A percentile compares a stretch with the other conserved stretches of the same genome.
Conservation (phyloP, 2,329 filamentous ascomycete genomes). For the Apiospora saccharicola region DNA sequence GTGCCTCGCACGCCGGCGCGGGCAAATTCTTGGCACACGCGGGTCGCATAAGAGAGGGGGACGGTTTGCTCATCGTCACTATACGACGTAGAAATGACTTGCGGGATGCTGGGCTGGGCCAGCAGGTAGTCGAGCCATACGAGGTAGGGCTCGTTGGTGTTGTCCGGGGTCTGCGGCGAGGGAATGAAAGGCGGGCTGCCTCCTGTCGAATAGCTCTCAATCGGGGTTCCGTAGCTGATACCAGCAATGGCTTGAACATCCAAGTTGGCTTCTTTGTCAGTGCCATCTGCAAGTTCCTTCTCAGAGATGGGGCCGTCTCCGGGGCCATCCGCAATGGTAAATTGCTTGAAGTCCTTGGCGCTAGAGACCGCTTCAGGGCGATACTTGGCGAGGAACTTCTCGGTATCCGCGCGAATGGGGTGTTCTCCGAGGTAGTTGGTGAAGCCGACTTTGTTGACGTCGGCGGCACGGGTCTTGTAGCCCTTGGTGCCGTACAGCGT, state of each 20-base stretch:
- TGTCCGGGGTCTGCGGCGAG: constrained; percentile 46
- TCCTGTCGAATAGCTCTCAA: constrained; percentile 7
- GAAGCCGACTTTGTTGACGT: constrained; percentile 49
- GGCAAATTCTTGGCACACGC: constrained; percentile 67
- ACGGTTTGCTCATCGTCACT: constrained; percentile 72
- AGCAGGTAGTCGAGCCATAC: constrained; percentile 64
- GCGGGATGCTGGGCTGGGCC: constrained; percentile 61
- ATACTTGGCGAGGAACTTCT: constrained; percentile 47
- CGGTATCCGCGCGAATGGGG: constrained; percentile 52
- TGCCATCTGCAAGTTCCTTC: constrained; percentile 21
- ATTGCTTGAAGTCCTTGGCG: constrained; percentile 49
- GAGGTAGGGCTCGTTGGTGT: constrained; percentile 64
- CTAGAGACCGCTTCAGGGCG: constrained; percentile 48
- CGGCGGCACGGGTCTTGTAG: constrained; percentile 36
- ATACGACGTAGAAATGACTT: constrained; percentile 71
- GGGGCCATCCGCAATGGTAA: constrained; percentile 44
- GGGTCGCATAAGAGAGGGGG: constrained; percentile 63
- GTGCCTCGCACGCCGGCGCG: constrained; percentile 71
- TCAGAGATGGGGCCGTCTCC: constrained; percentile 9
- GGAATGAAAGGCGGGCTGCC: constrained; percentile 49
- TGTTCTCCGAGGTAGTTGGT: constrained; percentile 59
- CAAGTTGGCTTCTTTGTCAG: constrained; percentile 36
- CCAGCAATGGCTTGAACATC: constrained; percentile 26
- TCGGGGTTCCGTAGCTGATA: constrained; percentile 2
- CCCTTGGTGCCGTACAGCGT: constrained; percentile 39